phyloP scores from a whole-genome alignment of 192 early-diverging fungal genomes.

The Phycomyces blakesleeanus region DNA sequence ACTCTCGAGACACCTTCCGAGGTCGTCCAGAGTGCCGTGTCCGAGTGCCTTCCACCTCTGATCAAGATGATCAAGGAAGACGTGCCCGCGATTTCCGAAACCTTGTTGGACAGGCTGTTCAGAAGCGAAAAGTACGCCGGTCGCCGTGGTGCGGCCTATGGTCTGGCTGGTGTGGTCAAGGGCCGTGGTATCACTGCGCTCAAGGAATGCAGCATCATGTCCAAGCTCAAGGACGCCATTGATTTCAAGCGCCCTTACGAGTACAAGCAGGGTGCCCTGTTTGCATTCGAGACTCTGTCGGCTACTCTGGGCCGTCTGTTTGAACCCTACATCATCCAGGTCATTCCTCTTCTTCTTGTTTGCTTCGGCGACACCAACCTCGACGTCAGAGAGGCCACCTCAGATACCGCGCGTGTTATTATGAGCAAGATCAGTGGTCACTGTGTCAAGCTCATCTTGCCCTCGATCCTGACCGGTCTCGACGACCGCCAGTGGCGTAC shows the following conservation, averaged over 20 bases:
- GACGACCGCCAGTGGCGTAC: constrained; percentile 92
- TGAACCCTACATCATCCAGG: constrained; percentile 95
- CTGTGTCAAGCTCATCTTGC: constrained; percentile 95
- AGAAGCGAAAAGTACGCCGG: constrained; percentile 75
- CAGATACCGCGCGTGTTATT: constrained; percentile 85
- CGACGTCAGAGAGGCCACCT: constrained; percentile 88
- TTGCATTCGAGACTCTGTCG: constrained; percentile 90
- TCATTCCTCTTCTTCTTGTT: constrained; percentile 81
- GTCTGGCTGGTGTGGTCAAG: constrained; percentile 90
- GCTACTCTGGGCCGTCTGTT: constrained; percentile 84
- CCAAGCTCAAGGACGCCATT: constrained; percentile 71
- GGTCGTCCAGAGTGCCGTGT: constrained; percentile 89
- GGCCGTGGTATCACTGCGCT: constrained; percentile 85
- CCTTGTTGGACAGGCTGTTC: constrained; percentile 68
- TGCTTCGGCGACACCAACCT: constrained; percentile 82
- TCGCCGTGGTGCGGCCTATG: constrained; percentile 92
- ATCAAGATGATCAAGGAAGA: constrained; percentile 68
- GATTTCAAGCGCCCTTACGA: constrained; percentile 73
- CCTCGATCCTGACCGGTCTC: constrained; percentile 81
- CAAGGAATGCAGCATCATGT: constrained; percentile 82
- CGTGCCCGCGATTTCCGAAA: constrained; percentile 55
- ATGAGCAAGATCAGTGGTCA: constrained; percentile 95
- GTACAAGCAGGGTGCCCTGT: constrained; percentile 87
- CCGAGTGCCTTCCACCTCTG: constrained; percentile 90
- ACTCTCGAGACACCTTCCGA: constrained; percentile 93